Base-by-base conservation (phyloP, 257 asterid genomes). In the Ilex aquifolium region DNA sequence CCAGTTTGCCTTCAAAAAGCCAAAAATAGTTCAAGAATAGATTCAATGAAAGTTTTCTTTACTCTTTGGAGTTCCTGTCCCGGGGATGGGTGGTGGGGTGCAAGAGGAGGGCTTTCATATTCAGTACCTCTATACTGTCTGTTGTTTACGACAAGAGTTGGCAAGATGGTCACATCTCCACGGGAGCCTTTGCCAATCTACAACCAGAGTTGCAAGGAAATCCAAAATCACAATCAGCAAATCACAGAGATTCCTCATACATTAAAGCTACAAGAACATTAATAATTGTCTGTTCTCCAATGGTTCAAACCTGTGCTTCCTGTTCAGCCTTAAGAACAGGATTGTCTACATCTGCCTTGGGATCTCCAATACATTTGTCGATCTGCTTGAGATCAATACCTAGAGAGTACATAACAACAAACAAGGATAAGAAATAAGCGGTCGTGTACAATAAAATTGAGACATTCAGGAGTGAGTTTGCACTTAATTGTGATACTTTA, bases 111-210 rank as follows among this genome's bases (percentile, higher is more conserved):
- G 44, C 40, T 52, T 63, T 59, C 15, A 42, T n/a, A 46, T 52
- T 44, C 16, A 29, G 31, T 72, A 78, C 90, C 90, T 80, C 90
- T 80, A 54, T 78, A 83, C 67, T 83, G 90, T 46, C 90, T 76
- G 60, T 72, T 67, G 76, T 83, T 83, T 55, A 83, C 66, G 49
- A 83, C 81, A 67, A 83, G 87, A 53, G 90, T 83, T 36, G 90
- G 90, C 73, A 83, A 80, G 70, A 83, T 83, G 29, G 90, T 83
- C 67, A 83, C 87, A 61, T 83, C 90, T 62, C 90, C 90, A 32
- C 87, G 86, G 30, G 80, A 16, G 10, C 82, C 86, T 68, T 80
- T 78, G 32, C 90, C 90, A 31, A 83, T 78, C 87, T 83, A 69
- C 57, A 70, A 51, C 65, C 30, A 65, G 31, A 53, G 1, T 53